phyloP scores from a whole-genome alignment of 2,329 filamentous ascomycete species.

The Monosporascus ibericus region DNA sequence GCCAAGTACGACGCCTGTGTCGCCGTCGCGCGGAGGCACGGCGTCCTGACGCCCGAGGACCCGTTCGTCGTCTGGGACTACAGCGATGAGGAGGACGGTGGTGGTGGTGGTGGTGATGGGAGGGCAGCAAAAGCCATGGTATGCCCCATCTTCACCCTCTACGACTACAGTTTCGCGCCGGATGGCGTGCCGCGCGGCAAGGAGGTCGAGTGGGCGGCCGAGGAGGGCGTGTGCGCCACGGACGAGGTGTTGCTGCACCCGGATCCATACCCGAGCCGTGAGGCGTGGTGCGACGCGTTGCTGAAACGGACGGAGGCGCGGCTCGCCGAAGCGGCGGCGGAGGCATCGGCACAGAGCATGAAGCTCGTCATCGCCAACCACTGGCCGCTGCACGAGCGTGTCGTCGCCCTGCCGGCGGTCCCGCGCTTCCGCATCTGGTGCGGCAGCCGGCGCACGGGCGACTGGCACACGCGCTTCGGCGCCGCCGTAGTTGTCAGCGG shows the following conservation, averaged over 20 bases:
- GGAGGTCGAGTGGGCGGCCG: conserved; percentile 34
- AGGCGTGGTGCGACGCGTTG: conserved; percentile 28
- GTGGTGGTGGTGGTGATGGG: too few relatives aligned
- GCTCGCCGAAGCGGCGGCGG: conserved; percentile 19
- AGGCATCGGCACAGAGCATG: conserved; percentile 3
- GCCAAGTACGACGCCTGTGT: conserved; percentile 50
- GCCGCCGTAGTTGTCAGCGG: conserved; percentile 31
- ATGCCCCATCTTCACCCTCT: conserved; percentile 52
- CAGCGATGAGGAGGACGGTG: conserved; percentile 28
- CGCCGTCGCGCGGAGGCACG: conserved; percentile 42
- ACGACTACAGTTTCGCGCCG: conserved; percentile 54
- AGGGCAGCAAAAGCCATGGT: conserved; percentile 30
- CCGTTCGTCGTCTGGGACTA: conserved; percentile 48
- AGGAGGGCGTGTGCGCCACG: conserved; percentile 28
- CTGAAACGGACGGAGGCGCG: conserved; percentile 20
- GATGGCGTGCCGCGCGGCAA: conserved; percentile 38
- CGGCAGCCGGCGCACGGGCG: conserved; percentile 28
- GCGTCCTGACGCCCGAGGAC: conserved; percentile 51
- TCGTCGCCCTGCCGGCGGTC: conserved; percentile 27
- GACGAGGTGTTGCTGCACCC: conserved; percentile 32
- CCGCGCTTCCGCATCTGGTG: conserved; percentile 34
- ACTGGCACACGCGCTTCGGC: conserved; percentile 29
- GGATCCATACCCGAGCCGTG: conserved; percentile 26
- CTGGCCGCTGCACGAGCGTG: conserved; percentile 31
- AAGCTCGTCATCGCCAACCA: conserved; percentile 30